A percentile compares a stretch with the other conserved stretches of the same genome.
phyloP scores from a whole-genome alignment of 768 basidiomycete genomes.

The Dioszegia aurantiaca region DNA sequence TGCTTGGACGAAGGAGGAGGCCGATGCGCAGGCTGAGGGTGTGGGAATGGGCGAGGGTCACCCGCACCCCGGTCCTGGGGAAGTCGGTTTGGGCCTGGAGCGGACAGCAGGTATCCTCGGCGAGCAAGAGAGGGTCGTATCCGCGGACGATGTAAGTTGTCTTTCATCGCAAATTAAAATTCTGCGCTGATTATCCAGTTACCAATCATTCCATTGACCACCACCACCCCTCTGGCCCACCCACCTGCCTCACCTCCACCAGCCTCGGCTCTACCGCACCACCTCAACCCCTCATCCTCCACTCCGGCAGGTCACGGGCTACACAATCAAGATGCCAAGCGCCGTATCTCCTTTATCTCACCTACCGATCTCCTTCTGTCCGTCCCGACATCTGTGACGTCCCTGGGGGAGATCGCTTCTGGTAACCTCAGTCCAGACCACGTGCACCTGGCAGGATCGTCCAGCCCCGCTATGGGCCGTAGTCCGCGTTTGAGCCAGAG shows the following conservation, averaged over 20 bases:
- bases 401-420: conserved; percentile 68
- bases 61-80: conserved; percentile 10
- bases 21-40: not conserved
- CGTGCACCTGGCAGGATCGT: conserved; percentile 64
- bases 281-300: conserved; percentile 33
- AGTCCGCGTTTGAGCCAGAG: conserved; percentile 15
- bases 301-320: conserved; percentile 26
- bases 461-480: conserved; percentile 32
- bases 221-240: not conserved
- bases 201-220: not conserved
- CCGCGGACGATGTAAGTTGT: conserved; percentile 21
- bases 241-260: not conserved
- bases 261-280: conserved; percentile 15
- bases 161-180: not conserved
- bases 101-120: conserved; percentile 8
- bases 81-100: conserved; percentile 10
- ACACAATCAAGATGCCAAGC: conserved; percentile 20
- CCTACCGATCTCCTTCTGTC: conserved; percentile 79
- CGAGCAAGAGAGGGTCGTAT: conserved; percentile 4
- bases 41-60: conserved; percentile 5
- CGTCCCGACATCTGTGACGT: conserved; percentile 67
- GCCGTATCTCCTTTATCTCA: conserved; percentile 70
- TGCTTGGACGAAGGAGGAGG: conserved; percentile 13
- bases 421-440: conserved; percentile 65
- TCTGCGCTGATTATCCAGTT: not conserved